Conservation (phyloP, 306 rosid genomes). For the Leucaena leucocephala region DNA sequence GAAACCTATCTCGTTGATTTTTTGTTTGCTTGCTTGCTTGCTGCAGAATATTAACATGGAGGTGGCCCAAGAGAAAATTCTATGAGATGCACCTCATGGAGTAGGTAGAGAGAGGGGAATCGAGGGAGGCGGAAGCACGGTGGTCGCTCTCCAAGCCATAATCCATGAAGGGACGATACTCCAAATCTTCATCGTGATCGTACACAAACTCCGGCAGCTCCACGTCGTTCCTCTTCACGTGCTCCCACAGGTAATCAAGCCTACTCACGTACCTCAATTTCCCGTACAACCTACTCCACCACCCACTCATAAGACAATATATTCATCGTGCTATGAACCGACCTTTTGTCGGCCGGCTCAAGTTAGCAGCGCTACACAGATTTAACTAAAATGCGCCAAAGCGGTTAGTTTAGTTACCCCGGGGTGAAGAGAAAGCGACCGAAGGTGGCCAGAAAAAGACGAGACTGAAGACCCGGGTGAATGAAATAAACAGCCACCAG, state of each 20-base stretch:
- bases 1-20: neutral
- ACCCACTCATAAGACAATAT: neutral
- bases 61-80: neutral
- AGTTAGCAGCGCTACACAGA: neutral
- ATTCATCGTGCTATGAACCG: neutral
- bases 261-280: conserved; percentile 83
- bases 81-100: conserved; percentile 95
- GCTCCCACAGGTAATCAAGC: conserved; percentile 81
- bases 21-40: too few species aligned
- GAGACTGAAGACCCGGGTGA: conserved; percentile 81
- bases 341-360: conserved; percentile 21
- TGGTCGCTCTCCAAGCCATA: conserved; percentile 93
- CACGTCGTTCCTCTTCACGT: conserved; percentile 71
- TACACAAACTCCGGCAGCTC: conserved; percentile 78
- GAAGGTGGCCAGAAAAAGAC: conserved; percentile 88
- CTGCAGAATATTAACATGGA: too few species aligned
- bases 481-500: conserved; percentile 78
- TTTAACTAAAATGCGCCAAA: conserved; percentile 10
- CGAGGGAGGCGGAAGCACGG: conserved; percentile 56
- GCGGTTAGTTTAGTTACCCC: conserved; percentile 47
- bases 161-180: conserved; percentile 92
- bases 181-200: conserved; percentile 94
- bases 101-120: conserved; percentile 65
- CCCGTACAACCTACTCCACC: conserved; percentile 61
- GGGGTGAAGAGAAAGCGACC: conserved; percentile 85